phyloP scores from a whole-genome alignment of 2,329 filamentous ascomycete species.

The Kalmusia sp. region DNA sequence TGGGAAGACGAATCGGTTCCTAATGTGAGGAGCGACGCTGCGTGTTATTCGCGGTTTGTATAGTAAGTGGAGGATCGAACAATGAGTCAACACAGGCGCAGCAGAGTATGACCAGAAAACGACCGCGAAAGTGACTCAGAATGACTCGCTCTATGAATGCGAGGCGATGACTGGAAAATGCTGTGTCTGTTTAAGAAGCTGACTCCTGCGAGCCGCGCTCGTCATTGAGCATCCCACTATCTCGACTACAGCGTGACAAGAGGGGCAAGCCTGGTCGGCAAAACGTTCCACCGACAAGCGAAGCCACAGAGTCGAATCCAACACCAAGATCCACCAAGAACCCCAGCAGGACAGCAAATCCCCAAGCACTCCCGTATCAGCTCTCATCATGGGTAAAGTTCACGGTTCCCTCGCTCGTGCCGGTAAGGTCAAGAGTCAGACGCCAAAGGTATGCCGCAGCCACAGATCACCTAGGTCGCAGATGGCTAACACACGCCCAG shows the following conservation, averaged over 20 bases:
- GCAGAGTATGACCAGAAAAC: neutral
- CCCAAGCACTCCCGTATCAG: conserved; percentile 1
- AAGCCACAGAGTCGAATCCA: conserved; percentile 6
- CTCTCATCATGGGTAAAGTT: conserved; percentile 81
- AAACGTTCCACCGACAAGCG: conserved; percentile 9
- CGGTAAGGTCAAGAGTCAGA: conserved; percentile 84
- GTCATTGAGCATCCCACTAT: conserved; percentile 4
- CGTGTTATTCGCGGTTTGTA: no score
- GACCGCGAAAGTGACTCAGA: conserved; percentile 1
- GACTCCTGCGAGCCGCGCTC: neutral
- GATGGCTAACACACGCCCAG: conserved; percentile 55
- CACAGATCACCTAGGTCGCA: neutral
- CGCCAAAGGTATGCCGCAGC: conserved; percentile 16
- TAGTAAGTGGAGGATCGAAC: neutral
- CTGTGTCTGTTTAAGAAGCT: neutral
- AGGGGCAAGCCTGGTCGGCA: conserved; percentile 8
- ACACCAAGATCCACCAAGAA: neutral
- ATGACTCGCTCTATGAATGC: neutral
- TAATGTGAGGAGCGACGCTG: neutral
- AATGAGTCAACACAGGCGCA: conserved; percentile 6
- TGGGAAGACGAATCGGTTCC: neutral
- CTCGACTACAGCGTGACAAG: neutral
- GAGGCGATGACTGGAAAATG: neutral
- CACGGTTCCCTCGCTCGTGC: conserved; percentile 94
- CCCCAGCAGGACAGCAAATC: conserved; percentile 9